These are phyloP conservation scores for Lavandula angustifolia DNA, from an alignment of 257 asterid species.

Conservation along the genomic window DNA sequence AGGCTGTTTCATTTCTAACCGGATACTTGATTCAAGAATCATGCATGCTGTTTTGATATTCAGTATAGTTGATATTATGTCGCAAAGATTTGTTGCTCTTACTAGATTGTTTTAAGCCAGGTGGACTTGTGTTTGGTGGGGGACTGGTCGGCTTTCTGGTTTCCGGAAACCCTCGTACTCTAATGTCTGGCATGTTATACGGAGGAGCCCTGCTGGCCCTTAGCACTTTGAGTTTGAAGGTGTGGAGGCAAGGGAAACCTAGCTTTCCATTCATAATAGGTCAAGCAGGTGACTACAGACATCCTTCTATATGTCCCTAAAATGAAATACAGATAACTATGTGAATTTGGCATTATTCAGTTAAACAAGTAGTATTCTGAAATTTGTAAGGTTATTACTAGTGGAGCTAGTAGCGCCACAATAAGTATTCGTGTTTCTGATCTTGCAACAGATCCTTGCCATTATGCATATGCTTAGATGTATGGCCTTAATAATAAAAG, in stretches of 20 bases:
- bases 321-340: background rate
- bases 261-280: conserved; percentile 89
- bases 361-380: background rate
- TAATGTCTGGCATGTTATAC: conserved; percentile 61
- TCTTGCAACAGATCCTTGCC: background rate
- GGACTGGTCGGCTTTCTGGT: conserved; percentile 74
- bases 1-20: no score
- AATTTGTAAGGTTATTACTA: background rate
- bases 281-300: conserved; percentile 71
- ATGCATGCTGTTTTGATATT: no score
- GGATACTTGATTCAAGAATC: no score
- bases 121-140: conserved; percentile 76
- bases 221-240: conserved; percentile 77
- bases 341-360: background rate
- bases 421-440: background rate
- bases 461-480: background rate
- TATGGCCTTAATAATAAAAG: background rate
- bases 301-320: background rate
- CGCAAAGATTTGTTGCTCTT: conserved; percentile 18
- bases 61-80: background rate
- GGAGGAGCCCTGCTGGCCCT: conserved; percentile 89
- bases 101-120: conserved; percentile 41
- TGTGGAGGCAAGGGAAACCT: conserved; percentile 90
- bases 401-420: background rate
- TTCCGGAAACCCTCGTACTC: conserved; percentile 61